phyloP scores from a whole-genome alignment of 2,329 filamentous ascomycete species.

The Fusarium agapanthi region DNA sequence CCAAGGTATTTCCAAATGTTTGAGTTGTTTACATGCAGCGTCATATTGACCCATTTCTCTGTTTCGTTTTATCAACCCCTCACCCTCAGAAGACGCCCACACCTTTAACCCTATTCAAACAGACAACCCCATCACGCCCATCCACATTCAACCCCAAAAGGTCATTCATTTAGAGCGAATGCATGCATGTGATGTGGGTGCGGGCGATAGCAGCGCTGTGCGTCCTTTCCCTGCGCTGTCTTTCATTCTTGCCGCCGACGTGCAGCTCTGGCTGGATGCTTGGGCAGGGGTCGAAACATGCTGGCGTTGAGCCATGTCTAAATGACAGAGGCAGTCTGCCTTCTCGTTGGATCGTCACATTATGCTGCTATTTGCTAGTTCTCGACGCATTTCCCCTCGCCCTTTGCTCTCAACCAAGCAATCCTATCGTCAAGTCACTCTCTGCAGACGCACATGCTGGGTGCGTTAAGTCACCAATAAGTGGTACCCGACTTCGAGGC shows the following conservation, averaged over 20 bases:
- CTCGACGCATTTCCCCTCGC: constrained; percentile 8
- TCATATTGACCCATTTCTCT: constrained; percentile 29
- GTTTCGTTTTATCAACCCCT: constrained; percentile 21
- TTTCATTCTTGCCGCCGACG: constrained; percentile 32
- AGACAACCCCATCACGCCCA: constrained; percentile 3
- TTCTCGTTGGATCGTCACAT: constrained; percentile 29
- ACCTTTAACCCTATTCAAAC: constrained; percentile 9
- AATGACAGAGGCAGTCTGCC: constrained; percentile 13
- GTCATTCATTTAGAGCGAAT: constrained; percentile 2
- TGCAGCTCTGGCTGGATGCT: constrained; percentile 22
- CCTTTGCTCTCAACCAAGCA: constrained; percentile 31
- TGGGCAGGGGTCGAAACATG: constrained; percentile 31
- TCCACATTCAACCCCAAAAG: background rate
- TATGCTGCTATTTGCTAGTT: constrained; percentile 20
- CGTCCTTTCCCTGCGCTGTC: constrained; percentile 8
- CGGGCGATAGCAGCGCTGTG: constrained; percentile 9
- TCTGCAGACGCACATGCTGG: constrained; percentile 27
- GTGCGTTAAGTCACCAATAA: constrained; percentile 18
- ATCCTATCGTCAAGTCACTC: constrained; percentile 20
- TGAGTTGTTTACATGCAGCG: constrained; percentile 30
- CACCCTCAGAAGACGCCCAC: constrained; percentile 7
- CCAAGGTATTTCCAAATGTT: background rate
- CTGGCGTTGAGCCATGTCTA: constrained; percentile 13
- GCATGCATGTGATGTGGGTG: constrained; percentile 26
- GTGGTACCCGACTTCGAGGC: constrained; percentile 23